These are phyloP conservation scores for Phaeomoniella chlamydospora DNA, from an alignment of 2,329 filamentous ascomycete species.

Conservation along the genomic window DNA sequence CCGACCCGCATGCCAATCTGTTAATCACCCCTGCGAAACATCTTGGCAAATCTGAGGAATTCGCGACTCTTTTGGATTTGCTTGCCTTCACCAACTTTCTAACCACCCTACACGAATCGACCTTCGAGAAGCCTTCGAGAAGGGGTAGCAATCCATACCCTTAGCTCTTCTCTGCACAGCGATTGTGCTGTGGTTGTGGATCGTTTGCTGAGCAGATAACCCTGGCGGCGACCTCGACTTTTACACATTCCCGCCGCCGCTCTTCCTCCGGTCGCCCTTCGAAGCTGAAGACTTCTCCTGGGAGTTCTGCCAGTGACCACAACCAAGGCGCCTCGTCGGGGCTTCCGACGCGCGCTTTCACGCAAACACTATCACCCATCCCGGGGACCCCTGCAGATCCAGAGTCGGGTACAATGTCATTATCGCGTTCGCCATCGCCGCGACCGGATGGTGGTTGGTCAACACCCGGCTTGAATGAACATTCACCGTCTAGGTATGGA, in stretches of 20 bases:
- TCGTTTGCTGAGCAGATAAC: not conserved
- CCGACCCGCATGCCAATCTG: not conserved
- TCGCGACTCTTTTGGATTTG: not conserved
- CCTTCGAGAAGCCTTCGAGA: not conserved
- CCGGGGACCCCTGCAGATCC: not conserved
- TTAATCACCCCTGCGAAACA: not conserved
- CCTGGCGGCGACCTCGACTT: no score
- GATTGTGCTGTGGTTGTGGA: not conserved
- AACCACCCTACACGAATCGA: not conserved
- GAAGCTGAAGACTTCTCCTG: not conserved
- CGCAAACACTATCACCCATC: not conserved
- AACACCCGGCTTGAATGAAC: constrained; percentile 63
- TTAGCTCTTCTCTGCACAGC: no score
- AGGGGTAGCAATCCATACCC: no score
- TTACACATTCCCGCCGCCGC: not conserved
- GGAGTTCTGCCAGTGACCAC: not conserved
- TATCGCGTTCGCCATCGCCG: constrained; percentile 79
- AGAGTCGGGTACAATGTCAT: constrained; percentile 50
- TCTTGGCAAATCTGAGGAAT: not conserved
- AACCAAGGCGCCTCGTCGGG: not conserved
- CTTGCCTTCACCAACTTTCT: not conserved
- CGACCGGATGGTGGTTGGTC: constrained; percentile 76
- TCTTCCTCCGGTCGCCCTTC: not conserved
- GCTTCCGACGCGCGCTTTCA: not conserved
- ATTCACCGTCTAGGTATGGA: constrained; percentile 28